Evolutionary conservation across 129 eudicot species (phyloP).

Genomic region (Rutidosis leptorrhynchoides): DNA sequence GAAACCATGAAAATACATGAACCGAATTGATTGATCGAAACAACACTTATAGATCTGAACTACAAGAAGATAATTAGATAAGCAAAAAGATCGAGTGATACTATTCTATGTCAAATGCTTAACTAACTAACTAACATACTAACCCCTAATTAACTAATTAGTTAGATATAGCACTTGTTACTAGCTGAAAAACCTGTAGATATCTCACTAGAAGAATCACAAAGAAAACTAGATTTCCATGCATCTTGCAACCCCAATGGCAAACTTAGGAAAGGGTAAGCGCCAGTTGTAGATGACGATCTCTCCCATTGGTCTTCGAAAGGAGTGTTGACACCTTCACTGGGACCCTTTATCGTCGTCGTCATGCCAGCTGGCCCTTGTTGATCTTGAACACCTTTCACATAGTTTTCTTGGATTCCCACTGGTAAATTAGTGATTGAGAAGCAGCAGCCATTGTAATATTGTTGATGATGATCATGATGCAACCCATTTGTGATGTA

Average conservation of each 20-base stretch:
- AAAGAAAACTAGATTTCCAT: constrained; percentile 60
- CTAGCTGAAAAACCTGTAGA: constrained; percentile 69
- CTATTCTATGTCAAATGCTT: constrained; percentile 40
- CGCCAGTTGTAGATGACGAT: constrained; percentile 32
- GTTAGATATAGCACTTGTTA: constrained; percentile 46
- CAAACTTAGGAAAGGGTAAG: constrained; percentile 36
- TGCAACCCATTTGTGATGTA: constrained; percentile 34
- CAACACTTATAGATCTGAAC: constrained; percentile 36
- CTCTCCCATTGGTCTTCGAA: constrained; percentile 52
- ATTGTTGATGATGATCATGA: constrained; percentile 33
- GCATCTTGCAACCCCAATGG: constrained; percentile 50
- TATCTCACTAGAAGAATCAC: constrained; percentile 80
- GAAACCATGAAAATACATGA: constrained; percentile 32
- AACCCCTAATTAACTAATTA: constrained; percentile 26
- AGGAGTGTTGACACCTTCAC: constrained; percentile 23
- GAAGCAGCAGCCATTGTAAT: constrained; percentile 40
- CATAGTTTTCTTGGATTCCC: constrained; percentile 33
- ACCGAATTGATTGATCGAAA: constrained; percentile 29
- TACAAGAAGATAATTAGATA: constrained; percentile 10
- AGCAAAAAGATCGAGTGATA: constrained; percentile 21
- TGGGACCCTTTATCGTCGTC: constrained; percentile 30
- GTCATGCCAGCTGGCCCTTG: constrained; percentile 17
- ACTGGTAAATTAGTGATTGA: constrained; percentile 32
- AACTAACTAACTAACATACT: constrained; percentile 21
- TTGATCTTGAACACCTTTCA: constrained; percentile 37